Evolutionary conservation across 371 early-diverging fungal genomes (phyloP), one percentile per base, ranked within the genome.

Genomic region (Circinella umbellata): DNA sequence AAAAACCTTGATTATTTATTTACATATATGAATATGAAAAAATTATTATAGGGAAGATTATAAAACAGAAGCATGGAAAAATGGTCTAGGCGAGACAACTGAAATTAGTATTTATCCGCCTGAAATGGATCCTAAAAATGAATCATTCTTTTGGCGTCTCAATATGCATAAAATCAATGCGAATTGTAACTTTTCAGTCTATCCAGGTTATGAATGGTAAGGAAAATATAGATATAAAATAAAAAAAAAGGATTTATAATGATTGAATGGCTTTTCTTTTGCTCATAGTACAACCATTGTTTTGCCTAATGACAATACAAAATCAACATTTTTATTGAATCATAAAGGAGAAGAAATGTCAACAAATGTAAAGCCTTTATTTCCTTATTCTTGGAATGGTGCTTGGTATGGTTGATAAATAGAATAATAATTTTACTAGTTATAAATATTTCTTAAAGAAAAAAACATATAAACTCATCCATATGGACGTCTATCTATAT

Each of bases 141-240:
- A 90, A 49, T 65, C 79, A 1, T 92, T 92, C 73, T 73, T 88
- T 61, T 92, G 92, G 92, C 78, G 91, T 37, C 69, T 92, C 9
- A 83, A 85, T 46, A 64, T 77, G 34, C 81, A 87, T 35, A 78
- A 77, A 54, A 80, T 92, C 36, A 70, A 80, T 18, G 88, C 83
- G 34, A 79, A 88, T 36, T 90, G 88, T 69, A 84, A 86, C 47
- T 87, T 90, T 75, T 84, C 89, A 1, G 74, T 91, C 18, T 86
- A 86, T 54, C 88, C 90, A 17, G 89, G 86, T 11, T 91, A 91
- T 79, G 88, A 90, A 65, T 85, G 86, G 76, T 81, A 76, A 51
- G 51, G 6, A n/a, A 48, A 54, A 9, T 3, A 17, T 46, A 5
- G 4, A 47, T 9, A 54, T 15, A 10, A 4, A 10, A 18, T 18